Evolutionary conservation across 441 rosid genomes (phyloP).

Genomic region (Jatropha multifida): DNA sequence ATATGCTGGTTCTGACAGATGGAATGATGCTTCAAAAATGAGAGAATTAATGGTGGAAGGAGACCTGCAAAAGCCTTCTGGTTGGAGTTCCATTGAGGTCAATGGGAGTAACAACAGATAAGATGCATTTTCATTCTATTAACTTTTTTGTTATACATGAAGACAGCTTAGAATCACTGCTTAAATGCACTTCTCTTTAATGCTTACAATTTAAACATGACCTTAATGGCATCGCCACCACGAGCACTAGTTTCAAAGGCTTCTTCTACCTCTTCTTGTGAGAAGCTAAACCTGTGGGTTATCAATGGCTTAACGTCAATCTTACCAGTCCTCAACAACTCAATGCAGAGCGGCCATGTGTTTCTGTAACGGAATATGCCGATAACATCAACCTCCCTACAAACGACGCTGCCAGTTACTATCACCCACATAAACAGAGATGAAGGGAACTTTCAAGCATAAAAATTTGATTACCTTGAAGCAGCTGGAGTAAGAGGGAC

Average conservation of each 20-base stretch:
- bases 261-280: slow-evolving; percentile 78
- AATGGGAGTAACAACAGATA: slow-evolving; percentile 13
- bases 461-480: slow-evolving; percentile 49
- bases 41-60: slow-evolving; percentile 52
- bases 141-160: background rate
- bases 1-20: slow-evolving; percentile 62
- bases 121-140: background rate
- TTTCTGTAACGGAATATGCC: slow-evolving; percentile 49
- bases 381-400: slow-evolving; percentile 46
- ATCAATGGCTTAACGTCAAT: slow-evolving; percentile 86
- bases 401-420: background rate
- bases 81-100: slow-evolving; percentile 46
- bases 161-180: background rate
- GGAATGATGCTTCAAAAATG: slow-evolving; percentile 54
- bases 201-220: slow-evolving; percentile 49
- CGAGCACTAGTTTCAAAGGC: slow-evolving; percentile 76
- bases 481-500: slow-evolving; percentile 85
- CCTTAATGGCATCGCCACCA: slow-evolving; percentile 67
- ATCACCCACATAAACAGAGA: background rate
- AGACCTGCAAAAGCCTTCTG: slow-evolving; percentile 44
- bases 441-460: background rate
- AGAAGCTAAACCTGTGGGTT: slow-evolving; percentile 84
- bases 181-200: background rate
- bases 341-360: slow-evolving; percentile 24
- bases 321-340: slow-evolving; percentile 69